Percentiles rank a stretch among this genome's conserved stretches.
These are phyloP conservation scores for Amorphotheca resinae DNA, from an alignment of 495 filamentous ascomycete genomes.

Conservation along the genomic window DNA sequence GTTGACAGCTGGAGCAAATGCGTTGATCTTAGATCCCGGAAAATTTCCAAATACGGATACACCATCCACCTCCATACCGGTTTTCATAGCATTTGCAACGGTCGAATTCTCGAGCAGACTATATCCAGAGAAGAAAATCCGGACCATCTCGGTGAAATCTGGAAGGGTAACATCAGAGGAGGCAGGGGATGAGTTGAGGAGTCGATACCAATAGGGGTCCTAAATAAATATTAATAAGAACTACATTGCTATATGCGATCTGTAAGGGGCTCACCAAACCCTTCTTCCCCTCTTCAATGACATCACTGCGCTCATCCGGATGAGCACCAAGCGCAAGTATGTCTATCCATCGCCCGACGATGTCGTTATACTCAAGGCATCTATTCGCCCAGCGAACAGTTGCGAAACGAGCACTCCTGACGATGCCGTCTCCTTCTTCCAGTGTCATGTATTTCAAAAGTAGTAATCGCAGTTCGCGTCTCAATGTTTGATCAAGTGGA, in stretches of 20 bases:
- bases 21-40: slow-evolving; percentile 30
- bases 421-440: slow-evolving; percentile 35
- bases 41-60: slow-evolving; percentile 30
- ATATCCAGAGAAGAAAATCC: slow-evolving; percentile 31
- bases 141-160: slow-evolving; percentile 33
- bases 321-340: slow-evolving; percentile 61
- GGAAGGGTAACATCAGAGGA: slow-evolving; percentile 25
- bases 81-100: slow-evolving; percentile 20
- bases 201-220: slow-evolving; percentile 59
- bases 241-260: neutral
- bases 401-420: slow-evolving; percentile 62
- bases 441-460: slow-evolving; percentile 56
- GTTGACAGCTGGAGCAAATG: slow-evolving; percentile 50
- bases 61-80: slow-evolving; percentile 24
- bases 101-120: slow-evolving; percentile 21
- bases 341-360: slow-evolving; percentile 76
- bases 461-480: slow-evolving; percentile 33
- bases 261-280: slow-evolving; percentile 53
- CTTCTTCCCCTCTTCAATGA: slow-evolving; percentile 80
- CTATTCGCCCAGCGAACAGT: slow-evolving; percentile 84
- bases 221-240: too few relatives aligned
- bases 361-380: slow-evolving; percentile 69
- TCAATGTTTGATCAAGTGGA: slow-evolving; percentile 31
- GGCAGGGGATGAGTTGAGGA: slow-evolving; percentile 40
- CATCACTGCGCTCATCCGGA: slow-evolving; percentile 56